A percentile compares a stretch with the other conserved stretches of the same genome.
Evolutionary conservation across 257 asterid species (phyloP).

Genomic region (Craterostigma plantagineum): DNA sequence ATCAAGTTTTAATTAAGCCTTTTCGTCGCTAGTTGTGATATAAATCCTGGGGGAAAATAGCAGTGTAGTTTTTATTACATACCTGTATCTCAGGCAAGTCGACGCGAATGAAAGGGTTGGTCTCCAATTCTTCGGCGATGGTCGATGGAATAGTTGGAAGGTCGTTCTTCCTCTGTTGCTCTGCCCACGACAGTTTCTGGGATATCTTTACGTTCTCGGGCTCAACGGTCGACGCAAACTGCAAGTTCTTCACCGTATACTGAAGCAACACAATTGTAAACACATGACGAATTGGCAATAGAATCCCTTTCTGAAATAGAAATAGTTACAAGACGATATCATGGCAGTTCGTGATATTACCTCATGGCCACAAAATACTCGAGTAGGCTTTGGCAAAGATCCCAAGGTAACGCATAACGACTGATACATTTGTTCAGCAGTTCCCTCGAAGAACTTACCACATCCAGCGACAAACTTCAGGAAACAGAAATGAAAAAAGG

Average conservation of each 20-base stretch:
- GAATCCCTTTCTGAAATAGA: conserved; percentile 1
- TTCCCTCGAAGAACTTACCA: conserved; percentile 91
- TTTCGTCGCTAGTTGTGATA: neutral
- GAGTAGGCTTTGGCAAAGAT: conserved; percentile 83
- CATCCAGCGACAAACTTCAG: conserved; percentile 80
- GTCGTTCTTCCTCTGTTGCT: conserved; percentile 22
- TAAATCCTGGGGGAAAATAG: too few species aligned
- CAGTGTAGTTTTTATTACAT: neutral
- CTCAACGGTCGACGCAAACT: conserved; percentile 62
- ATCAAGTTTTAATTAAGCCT: neutral
- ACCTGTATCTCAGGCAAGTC: conserved; percentile 87
- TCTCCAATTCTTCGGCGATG: conserved; percentile 60
- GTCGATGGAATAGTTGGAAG: conserved; percentile 91
- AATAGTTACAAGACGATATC: neutral
- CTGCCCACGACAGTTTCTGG: conserved; percentile 30
- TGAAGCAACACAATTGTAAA: conserved; percentile 7
- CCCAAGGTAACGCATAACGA: conserved; percentile 74
- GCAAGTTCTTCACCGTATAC: conserved; percentile 52
- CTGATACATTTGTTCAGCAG: conserved; percentile 88
- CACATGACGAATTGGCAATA: conserved; percentile 1
- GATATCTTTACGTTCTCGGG: conserved; percentile 47
- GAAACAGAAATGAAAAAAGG: too few species aligned
- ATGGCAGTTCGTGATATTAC: conserved; percentile 17
- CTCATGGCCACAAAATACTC: conserved; percentile 90
- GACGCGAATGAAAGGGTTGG: conserved; percentile 88